These are phyloP conservation scores for Paracoccidioides lutzii DNA, from an alignment of 2,329 filamentous ascomycete genomes.

Conservation along the genomic window DNA sequence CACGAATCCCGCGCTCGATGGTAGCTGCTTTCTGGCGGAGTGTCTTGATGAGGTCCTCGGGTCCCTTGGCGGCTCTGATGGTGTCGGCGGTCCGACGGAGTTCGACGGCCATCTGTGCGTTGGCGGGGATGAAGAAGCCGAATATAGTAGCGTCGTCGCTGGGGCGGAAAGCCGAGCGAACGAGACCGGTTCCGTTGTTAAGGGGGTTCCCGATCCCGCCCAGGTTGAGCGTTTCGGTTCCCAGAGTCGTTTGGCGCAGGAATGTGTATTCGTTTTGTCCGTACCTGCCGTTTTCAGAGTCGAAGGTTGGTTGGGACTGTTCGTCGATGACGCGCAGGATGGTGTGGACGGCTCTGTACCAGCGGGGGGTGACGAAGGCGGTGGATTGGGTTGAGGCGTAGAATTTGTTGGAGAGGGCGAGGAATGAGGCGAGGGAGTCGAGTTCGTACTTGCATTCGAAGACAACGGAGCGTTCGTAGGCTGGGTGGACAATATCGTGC, in stretches of 20 bases:
- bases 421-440: constrained; percentile 85
- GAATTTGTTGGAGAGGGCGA: constrained; percentile 76
- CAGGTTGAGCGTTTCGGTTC: constrained; percentile 81
- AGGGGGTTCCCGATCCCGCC: constrained; percentile 82
- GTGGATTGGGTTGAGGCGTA: constrained; percentile 64
- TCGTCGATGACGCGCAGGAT: constrained; percentile 61
- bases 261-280: constrained; percentile 74
- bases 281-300: constrained; percentile 49
- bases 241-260: constrained; percentile 61
- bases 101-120: constrained; percentile 92
- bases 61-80: constrained; percentile 46
- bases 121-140: constrained; percentile 87
- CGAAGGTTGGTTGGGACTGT: constrained; percentile 72
- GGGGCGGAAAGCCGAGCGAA: constrained; percentile 85
- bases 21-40: constrained; percentile 46
- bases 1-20: constrained; percentile 66
- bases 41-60: constrained; percentile 37
- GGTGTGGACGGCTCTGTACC: constrained; percentile 64
- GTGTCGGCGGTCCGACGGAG: constrained; percentile 60
- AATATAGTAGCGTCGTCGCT: constrained; percentile 92
- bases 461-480: constrained; percentile 69
- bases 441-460: constrained; percentile 99
- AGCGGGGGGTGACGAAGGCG: constrained; percentile 65
- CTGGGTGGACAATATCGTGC: constrained; percentile 70
- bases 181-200: constrained; percentile 66